Conservation (phyloP, 2,329 filamentous ascomycete species). For the Aspergillus fumigatiaffinis region DNA sequence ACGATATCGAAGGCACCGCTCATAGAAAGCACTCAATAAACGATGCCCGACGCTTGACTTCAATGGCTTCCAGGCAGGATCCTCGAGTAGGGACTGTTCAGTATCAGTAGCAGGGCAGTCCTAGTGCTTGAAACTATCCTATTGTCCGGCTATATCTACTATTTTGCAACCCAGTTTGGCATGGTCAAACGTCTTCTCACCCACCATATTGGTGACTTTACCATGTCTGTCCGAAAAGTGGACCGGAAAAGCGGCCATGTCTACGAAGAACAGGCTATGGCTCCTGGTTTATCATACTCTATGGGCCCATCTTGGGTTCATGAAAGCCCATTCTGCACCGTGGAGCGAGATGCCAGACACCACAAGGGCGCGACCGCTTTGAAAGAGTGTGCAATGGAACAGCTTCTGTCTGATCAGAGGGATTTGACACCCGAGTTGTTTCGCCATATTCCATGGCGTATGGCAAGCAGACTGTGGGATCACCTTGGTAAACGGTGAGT, state of each 20-base stretch:
- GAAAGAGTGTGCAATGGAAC: conserved; percentile 32
- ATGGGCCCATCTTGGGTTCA: conserved; percentile 35
- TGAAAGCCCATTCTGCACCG: conserved; percentile 34
- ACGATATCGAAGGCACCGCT: neutral
- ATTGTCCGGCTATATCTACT: neutral
- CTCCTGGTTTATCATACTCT: conserved; percentile 2
- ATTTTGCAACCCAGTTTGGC: neutral
- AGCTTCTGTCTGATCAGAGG: conserved; percentile 34
- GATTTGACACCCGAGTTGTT: conserved; percentile 33
- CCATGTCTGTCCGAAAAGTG: conserved; percentile 1
- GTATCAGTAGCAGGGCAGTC: neutral
- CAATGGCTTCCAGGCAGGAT: neutral
- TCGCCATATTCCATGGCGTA: conserved; percentile 34
- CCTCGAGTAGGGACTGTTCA: neutral
- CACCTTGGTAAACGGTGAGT: conserved; percentile 33
- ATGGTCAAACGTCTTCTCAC: neutral
- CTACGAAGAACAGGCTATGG: conserved; percentile 10
- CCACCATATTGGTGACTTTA: neutral
- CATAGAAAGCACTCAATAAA: neutral
- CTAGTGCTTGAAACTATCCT: neutral
- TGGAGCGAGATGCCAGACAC: conserved; percentile 23
- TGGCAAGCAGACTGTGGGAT: conserved; percentile 40
- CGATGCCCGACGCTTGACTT: neutral
- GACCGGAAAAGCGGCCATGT: conserved; percentile 13
- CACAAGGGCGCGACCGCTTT: conserved; percentile 28